Evolutionary conservation across 2,329 filamentous ascomycete genomes (phyloP).

Genomic region (Ascochyta lentis): DNA sequence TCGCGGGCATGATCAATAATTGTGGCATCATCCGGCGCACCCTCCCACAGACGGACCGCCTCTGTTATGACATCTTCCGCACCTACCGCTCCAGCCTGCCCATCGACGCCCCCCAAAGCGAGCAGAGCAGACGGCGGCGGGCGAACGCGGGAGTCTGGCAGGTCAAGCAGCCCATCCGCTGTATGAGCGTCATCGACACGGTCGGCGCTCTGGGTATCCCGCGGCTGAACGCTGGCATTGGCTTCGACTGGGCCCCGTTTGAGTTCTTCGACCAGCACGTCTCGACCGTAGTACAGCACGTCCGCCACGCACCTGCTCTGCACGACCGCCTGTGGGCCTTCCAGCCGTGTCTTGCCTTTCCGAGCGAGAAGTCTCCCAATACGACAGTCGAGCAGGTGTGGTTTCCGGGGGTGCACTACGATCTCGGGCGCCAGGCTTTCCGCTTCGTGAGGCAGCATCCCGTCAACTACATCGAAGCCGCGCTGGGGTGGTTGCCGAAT

Average conservation of each 20-base stretch:
- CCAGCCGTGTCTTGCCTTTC: conserved; percentile 40
- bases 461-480: conserved; percentile 35
- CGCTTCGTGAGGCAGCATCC: conserved; percentile 42
- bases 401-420: conserved; percentile 50
- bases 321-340: conserved; percentile 47
- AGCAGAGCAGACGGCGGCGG: conserved; percentile 28
- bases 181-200: conserved; percentile 45
- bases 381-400: conserved; percentile 37
- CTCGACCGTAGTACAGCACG: conserved; percentile 40
- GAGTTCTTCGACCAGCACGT: conserved; percentile 47
- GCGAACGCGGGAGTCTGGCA: conserved; percentile 34
- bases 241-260: conserved; percentile 46
- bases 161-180: conserved; percentile 39
- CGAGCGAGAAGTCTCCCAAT: conserved; percentile 14
- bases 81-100: conserved; percentile 40
- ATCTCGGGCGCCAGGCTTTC: conserved; percentile 45
- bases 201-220: conserved; percentile 46
- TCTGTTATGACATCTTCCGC: conserved; percentile 43
- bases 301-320: conserved; percentile 42
- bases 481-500: conserved; percentile 36
- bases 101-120: conserved; percentile 37
- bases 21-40: conserved; percentile 47
- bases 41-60: conserved; percentile 18
- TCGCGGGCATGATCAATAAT: conserved; percentile 54
- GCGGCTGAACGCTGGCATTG: conserved; percentile 43